phyloP scores from a whole-genome alignment of 108 stramenopile species.

The Epithemia pelagica region DNA sequence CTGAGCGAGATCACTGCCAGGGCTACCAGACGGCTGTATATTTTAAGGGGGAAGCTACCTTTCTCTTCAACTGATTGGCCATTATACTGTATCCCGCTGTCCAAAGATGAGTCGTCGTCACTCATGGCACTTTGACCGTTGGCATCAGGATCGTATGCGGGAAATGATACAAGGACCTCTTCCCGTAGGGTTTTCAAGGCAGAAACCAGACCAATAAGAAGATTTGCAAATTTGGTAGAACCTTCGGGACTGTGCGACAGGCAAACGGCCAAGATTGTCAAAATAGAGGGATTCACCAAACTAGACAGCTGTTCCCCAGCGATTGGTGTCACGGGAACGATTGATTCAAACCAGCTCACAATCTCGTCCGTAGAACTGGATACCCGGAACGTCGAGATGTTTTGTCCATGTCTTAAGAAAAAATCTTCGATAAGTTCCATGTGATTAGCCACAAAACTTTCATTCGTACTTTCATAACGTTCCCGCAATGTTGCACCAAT shows the following conservation, averaged over 20 bases:
- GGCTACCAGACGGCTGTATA: not conserved
- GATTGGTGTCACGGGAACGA: conserved; percentile 17
- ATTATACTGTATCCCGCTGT: not conserved
- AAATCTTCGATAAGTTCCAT: conserved; percentile 71
- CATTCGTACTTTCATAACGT: conserved; percentile 42
- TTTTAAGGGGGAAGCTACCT: not conserved
- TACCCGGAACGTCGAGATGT: not conserved
- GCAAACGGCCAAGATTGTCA: conserved; percentile 35
- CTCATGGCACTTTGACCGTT: not conserved
- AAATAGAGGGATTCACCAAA: conserved; percentile 27
- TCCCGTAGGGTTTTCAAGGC: not conserved
- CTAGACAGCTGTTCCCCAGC: conserved; percentile 2
- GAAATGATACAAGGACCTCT: not conserved
- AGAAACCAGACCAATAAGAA: not conserved
- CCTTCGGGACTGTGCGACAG: not conserved
- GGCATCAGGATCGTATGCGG: not conserved
- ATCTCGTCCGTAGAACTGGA: not conserved
- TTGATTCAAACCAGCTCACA: not conserved
- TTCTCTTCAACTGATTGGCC: not conserved
- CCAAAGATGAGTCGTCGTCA: not conserved
- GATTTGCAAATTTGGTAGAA: not conserved
- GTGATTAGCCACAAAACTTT: conserved; percentile 28
- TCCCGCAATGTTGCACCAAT: conserved; percentile 54
- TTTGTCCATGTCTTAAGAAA: conserved; percentile 9
- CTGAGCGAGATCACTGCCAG: not conserved